Conservation (phyloP, 352 stramenopile genomes). For the Aphanomyces invadans region DNA sequence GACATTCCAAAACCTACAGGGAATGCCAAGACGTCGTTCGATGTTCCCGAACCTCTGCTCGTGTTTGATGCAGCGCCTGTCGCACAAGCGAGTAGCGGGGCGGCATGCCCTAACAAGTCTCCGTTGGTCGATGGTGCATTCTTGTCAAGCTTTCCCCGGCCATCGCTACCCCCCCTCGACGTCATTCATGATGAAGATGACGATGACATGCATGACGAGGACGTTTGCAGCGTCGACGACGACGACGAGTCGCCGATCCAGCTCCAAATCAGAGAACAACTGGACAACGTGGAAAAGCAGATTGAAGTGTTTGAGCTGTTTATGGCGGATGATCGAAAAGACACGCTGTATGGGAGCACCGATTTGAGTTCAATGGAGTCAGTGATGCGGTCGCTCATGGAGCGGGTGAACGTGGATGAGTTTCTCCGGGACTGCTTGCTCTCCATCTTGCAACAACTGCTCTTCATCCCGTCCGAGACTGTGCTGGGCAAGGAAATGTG, state of each 20-base stretch:
- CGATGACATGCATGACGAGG: conserved; percentile 37
- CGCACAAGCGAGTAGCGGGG: too few relatives aligned
- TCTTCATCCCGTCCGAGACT: conserved; percentile 73
- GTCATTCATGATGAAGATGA: not conserved
- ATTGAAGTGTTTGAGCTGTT: conserved; percentile 85
- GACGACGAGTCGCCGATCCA: not conserved
- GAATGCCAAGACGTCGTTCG: too few relatives aligned
- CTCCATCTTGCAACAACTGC: conserved; percentile 75
- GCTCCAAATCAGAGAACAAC: conserved; percentile 54
- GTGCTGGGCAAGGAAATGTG: conserved; percentile 85
- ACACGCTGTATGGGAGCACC: conserved; percentile 77
- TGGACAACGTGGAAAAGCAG: conserved; percentile 85
- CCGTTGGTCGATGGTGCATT: too few relatives aligned
- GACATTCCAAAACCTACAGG: too few relatives aligned
- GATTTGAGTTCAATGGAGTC: conserved; percentile 63
- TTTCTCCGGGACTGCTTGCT: conserved; percentile 64
- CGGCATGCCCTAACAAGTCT: too few relatives aligned
- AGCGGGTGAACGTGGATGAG: conserved; percentile 46
- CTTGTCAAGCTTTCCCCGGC: too few relatives aligned
- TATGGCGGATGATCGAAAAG: conserved; percentile 81
- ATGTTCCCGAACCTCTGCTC: too few relatives aligned
- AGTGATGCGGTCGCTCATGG: conserved; percentile 53
- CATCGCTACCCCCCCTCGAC: not conserved
- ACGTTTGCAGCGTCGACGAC: not conserved
- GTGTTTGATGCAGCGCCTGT: too few relatives aligned